Conservation (phyloP, 768 basidiomycete genomes). For the Kwoniella shandongensis region DNA sequence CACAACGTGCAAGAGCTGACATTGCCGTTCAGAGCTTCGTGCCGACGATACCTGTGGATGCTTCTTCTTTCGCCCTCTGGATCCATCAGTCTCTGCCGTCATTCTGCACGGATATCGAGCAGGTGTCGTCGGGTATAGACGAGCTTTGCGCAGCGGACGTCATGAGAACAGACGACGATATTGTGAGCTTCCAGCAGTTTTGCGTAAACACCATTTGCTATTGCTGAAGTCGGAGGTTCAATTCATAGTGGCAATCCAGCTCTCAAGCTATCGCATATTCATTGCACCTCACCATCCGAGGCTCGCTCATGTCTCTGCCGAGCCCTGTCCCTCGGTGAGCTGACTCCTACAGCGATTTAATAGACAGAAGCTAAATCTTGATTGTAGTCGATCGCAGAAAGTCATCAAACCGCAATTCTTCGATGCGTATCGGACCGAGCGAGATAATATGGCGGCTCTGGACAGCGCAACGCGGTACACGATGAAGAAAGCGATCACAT, state of each 20-base stretch:
- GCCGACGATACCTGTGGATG: slow-evolving; percentile 68
- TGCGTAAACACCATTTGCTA: too few relatives aligned
- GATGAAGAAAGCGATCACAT: slow-evolving; percentile 28
- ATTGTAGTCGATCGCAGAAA: slow-evolving; percentile 61
- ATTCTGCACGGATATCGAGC: slow-evolving; percentile 75
- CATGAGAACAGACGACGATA: slow-evolving; percentile 53
- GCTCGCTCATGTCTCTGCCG: slow-evolving; percentile 81
- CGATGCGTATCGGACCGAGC: slow-evolving; percentile 30
- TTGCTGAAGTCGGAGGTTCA: not conserved
- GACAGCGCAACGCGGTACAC: slow-evolving; percentile 36
- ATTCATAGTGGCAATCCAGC: slow-evolving; percentile 49
- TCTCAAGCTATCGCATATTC: slow-evolving; percentile 59
- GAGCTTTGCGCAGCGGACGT: slow-evolving; percentile 48
- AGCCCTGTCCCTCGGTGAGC: slow-evolving; percentile 71
- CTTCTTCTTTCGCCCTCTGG: slow-evolving; percentile 82
- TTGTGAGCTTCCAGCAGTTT: too few relatives aligned
- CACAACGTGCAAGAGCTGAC: not conserved
- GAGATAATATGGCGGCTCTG: slow-evolving; percentile 32
- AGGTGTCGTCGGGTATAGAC: slow-evolving; percentile 53
- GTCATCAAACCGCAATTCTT: slow-evolving; percentile 83
- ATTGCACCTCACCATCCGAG: slow-evolving; percentile 80
- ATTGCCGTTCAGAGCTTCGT: slow-evolving; percentile 26
- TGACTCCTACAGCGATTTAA: not conserved
- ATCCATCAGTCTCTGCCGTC: slow-evolving; percentile 90
- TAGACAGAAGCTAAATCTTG: not conserved